Conservation (phyloP, 208 protist species). For the Eutreptiella sp. region DNA sequence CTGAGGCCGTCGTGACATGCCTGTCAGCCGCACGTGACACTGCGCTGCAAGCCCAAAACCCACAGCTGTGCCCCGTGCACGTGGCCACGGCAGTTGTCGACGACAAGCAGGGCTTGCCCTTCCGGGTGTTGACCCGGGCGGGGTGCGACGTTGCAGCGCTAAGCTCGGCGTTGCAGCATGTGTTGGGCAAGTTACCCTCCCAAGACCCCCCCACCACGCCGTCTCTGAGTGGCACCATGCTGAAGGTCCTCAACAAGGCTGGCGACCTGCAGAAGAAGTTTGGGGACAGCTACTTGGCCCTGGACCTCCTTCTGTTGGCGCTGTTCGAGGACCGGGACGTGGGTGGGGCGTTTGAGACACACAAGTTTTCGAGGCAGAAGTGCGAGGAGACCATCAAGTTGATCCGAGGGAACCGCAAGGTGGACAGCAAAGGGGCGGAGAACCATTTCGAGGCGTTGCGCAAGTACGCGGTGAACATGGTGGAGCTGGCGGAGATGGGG, state of each 20-base stretch:
- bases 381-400: background rate
- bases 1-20: too few species aligned
- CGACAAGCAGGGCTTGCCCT: background rate
- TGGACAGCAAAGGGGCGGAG: conserved; percentile 10
- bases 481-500: conserved; percentile 76
- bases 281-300: background rate
- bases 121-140: background rate
- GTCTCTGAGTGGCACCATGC: background rate
- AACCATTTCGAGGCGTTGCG: conserved; percentile 59
- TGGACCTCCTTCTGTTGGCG: conserved; percentile 22
- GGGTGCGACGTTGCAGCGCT: background rate
- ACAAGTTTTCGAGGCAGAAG: background rate
- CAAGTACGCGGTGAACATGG: conserved; percentile 94
- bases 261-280: conserved; percentile 3
- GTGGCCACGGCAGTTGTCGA: conserved; percentile 7
- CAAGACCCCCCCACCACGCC: conserved; percentile 5
- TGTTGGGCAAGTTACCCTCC: background rate
- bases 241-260: conserved; percentile 1
- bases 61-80: conserved; percentile 15
- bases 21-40: background rate
- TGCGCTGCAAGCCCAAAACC: background rate
- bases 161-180: background rate
- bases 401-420: conserved; percentile 7
- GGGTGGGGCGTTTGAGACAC: background rate
- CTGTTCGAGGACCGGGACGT: conserved; percentile 10